phyloP scores from a whole-genome alignment of 176 grass and related monocot genomes.

The Otatea glauca region DNA sequence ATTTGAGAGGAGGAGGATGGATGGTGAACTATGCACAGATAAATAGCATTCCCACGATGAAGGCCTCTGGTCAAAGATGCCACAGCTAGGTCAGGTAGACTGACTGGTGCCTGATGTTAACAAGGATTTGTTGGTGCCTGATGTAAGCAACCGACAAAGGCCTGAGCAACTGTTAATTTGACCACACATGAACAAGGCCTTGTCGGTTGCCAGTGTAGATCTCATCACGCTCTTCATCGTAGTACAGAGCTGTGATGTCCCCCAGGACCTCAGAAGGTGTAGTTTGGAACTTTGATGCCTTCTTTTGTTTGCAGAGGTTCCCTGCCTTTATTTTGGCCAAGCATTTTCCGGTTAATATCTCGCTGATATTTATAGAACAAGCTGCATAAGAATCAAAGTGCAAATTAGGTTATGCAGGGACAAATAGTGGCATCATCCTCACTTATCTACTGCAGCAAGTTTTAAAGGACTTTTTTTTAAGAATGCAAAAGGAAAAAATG shows the following conservation, averaged over 20 bases:
- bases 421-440: neutral
- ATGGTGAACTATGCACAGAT: slow-evolving; percentile 3
- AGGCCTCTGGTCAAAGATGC: neutral
- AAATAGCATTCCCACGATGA: neutral
- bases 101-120: neutral
- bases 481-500: neutral
- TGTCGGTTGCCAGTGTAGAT: slow-evolving; percentile 69
- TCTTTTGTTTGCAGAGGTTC: slow-evolving; percentile 41
- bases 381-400: slow-evolving; percentile 39
- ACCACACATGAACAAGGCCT: slow-evolving; percentile 72
- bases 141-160: neutral
- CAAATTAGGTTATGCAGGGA: slow-evolving; percentile 10
- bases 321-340: slow-evolving; percentile 67
- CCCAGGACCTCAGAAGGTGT: slow-evolving; percentile 57
- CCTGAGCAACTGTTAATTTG: slow-evolving; percentile 46
- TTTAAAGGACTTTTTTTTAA: neutral
- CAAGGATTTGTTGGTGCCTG: neutral
- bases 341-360: slow-evolving; percentile 77
- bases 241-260: slow-evolving; percentile 66
- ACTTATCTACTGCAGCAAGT: slow-evolving; percentile 5
- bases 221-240: slow-evolving; percentile 70
- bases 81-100: neutral
- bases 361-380: slow-evolving; percentile 74
- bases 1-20: neutral
- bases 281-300: slow-evolving; percentile 42